Base-by-base conservation (phyloP, 495 filamentous ascomycete genomes). In the Letharia lupina region DNA sequence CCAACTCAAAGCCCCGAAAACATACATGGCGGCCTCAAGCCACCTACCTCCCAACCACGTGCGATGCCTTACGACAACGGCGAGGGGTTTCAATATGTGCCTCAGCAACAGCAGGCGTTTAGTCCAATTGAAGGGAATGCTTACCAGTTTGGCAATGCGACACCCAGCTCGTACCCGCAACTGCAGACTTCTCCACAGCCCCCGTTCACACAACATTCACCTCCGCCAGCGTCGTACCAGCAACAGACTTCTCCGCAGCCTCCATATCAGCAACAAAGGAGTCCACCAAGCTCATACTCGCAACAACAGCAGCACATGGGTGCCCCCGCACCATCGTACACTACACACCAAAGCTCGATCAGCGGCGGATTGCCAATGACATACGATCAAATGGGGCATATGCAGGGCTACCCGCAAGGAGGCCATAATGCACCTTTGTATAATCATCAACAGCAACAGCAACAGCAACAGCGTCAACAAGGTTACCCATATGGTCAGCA, bases 31-130 rank as follows among this genome's bases (percentile, higher is more conserved):
- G 63, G 62, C 7, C 44, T 61, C 35, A 47, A 61, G 39, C 52
- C 70, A 28, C 68, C 65, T 35, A 68, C 63, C 12, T 72, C 70
- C 6, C 65, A 69, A 23, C 70, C 68, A 18, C 62, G 67, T 11
- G 40, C 62, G 33, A 40, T 60, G 47, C 60, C 61, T 40, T 70
- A 64, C 41, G 60, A 65, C 41, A 56, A 60, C 16, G 54, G 61
- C 47, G 50, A 41, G 18, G 68, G 47, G 18, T 70, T 63, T 42
- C 66, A 68, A 40, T 66, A 70, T 18, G 45, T 60, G 15, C 60
- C 63, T 59, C 68, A 69, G 31, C 70, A 72, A 57, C 65, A 61
- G 37, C 68, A 61, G 35, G 31, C 65, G 1, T 68, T 62, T 28
- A 66, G 60, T 44, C 42, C 67, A 18, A 65, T 62, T 20, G 47